These are phyloP conservation scores for Tetrahymena elliotti DNA, from an alignment of 73 alveolate genomes.

Conservation along the genomic window DNA sequence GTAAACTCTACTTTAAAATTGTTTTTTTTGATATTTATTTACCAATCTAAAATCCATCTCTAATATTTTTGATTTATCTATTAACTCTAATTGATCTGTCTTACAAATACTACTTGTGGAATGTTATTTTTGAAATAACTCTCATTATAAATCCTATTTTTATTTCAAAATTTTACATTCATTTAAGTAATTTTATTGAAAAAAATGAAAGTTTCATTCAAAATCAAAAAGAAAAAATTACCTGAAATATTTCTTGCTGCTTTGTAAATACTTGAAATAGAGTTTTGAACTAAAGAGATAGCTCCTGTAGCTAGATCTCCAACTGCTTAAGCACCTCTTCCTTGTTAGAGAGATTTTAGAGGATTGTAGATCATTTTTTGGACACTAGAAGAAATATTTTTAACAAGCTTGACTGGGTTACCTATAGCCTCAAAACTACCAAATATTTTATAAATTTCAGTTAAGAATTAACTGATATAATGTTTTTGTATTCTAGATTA, in stretches of 20 bases:
- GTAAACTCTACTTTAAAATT: neutral
- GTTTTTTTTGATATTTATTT: neutral
- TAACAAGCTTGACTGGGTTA: neutral
- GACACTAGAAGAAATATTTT: neutral
- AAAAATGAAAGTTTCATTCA: too few relatives aligned
- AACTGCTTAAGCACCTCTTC: neutral
- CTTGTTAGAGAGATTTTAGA: neutral
- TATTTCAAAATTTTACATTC: too few relatives aligned
- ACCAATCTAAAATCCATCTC: neutral
- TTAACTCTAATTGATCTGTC: neutral
- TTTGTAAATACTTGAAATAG: neutral
- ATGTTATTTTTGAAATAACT: neutral
- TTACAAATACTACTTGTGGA: neutral
- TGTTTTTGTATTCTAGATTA: neutral
- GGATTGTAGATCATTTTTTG: neutral
- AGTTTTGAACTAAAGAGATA: neutral
- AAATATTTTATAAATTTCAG: neutral
- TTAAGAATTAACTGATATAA: neutral
- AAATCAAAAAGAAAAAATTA: too few relatives aligned
- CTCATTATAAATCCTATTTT: neutral
- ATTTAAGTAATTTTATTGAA: too few relatives aligned
- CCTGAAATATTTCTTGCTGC: neutral
- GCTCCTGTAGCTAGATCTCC: neutral
- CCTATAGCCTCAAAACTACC: neutral
- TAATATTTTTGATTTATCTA: neutral